Conservation (phyloP, 2,329 filamentous ascomycete species). For the Mycosphaerella sp. region DNA sequence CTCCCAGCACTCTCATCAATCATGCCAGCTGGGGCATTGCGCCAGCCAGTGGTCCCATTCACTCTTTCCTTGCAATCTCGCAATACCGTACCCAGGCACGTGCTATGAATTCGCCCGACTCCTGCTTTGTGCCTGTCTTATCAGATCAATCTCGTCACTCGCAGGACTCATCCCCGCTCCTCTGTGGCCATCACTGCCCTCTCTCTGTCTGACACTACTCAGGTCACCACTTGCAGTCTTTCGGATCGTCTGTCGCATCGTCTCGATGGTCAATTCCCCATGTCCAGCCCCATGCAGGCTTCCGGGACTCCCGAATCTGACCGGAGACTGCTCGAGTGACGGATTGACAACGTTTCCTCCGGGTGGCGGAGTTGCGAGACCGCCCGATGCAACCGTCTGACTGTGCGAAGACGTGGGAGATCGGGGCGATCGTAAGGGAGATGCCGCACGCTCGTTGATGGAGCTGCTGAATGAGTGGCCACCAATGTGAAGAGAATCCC, state of each 20-base stretch:
- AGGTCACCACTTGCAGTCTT: slow-evolving; percentile 81
- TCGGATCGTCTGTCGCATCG: slow-evolving; percentile 82
- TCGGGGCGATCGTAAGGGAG: slow-evolving; percentile 68
- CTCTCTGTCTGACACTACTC: slow-evolving; percentile 24
- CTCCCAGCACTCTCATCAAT: no score
- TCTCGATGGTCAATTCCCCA: slow-evolving; percentile 80
- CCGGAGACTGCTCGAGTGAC: slow-evolving; percentile 17
- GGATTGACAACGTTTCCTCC: slow-evolving; percentile 38
- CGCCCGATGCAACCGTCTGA: slow-evolving; percentile 17
- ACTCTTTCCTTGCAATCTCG: background rate
- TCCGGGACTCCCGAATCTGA: slow-evolving; percentile 15
- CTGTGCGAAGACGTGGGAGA: slow-evolving; percentile 24
- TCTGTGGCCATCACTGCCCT: slow-evolving; percentile 23
- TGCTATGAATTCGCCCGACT: slow-evolving; percentile 26
- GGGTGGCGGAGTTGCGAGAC: slow-evolving; percentile 38
- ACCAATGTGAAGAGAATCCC: slow-evolving; percentile 59
- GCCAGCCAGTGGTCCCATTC: background rate
- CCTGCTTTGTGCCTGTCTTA: slow-evolving; percentile 14
- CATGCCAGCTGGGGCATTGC: background rate
- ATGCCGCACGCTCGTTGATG: slow-evolving; percentile 61
- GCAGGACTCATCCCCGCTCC: slow-evolving; percentile 29
- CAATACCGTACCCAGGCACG: background rate
- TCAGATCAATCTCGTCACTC: slow-evolving; percentile 19
- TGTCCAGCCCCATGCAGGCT: slow-evolving; percentile 34
- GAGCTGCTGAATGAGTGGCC: slow-evolving; percentile 18